Evolutionary conservation across 2,329 filamentous ascomycete species (phyloP), one percentile per base, ranked within the genome.

Genomic region (Passalora sequoiae): DNA sequence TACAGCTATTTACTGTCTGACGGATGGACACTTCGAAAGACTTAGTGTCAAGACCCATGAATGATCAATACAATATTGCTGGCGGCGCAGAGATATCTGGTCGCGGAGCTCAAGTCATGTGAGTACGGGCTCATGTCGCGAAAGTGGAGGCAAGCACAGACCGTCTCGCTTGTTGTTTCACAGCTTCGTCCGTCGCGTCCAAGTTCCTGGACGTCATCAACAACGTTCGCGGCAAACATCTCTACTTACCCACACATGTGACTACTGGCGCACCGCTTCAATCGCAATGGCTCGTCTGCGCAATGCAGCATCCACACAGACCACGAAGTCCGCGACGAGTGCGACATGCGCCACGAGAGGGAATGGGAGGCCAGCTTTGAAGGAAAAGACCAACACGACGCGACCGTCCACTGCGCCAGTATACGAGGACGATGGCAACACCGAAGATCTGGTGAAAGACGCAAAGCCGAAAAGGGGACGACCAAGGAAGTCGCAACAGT

Each of bases 341-440:
- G 29, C 46, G 13, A 42, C 40, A 13, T 16, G 43, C 4, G 38
- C 50, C 27, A 39, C 49, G 21, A 42, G 20, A 16, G 45, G 43
- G 16, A 42, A 17, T 13, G 45, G 43, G 16, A 49, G 60, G 28
- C 51, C 43, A 22, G 59, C 58, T 29, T 38, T 60, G 45, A 55
- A 53, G 36, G 56, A 63, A 46, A 60, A 58, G 47, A 60, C 60
- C 28, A 61, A 60, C 41, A 59, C 51, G 15, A 43, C 55, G 30
- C 49, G 49, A 33, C 36, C 49, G 10, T 36, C 33, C 16, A 53
- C 47, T 13, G 50, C 48, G 30, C 46, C 50, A 13, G 43, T 45
- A 30, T 57, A 57, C 43, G 50, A 51, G 4, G 48, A 56, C 36
- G 53, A 58, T 44, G 54, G 56, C 13, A 47, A 58, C 25, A 57